phyloP scores from a whole-genome alignment of 2,329 filamentous ascomycete genomes.

The Alternaria viburni region DNA sequence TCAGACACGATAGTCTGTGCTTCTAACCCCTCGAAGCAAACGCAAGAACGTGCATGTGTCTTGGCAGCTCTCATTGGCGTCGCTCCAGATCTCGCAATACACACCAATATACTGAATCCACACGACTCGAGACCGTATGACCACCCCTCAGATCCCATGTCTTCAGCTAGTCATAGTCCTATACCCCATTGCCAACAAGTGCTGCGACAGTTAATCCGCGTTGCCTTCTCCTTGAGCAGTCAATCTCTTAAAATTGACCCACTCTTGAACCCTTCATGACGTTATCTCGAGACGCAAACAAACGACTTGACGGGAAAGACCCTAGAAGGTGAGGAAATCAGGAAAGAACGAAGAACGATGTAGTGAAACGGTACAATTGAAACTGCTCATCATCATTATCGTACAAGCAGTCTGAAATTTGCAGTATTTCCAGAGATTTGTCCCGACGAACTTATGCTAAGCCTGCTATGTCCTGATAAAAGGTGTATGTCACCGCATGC shows the following conservation, averaged over 20 bases:
- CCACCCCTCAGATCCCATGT: not conserved
- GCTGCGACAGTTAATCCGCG: not conserved
- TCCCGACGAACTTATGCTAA: not conserved
- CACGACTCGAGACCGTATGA: not conserved
- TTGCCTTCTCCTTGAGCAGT: not conserved
- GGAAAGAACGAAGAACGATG: not conserved
- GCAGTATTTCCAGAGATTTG: not conserved
- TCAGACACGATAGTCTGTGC: not conserved
- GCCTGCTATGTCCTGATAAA: not conserved
- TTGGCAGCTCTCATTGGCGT: not conserved
- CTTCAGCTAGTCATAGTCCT: not conserved
- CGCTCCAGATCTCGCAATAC: not conserved
- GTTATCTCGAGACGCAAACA: not conserved
- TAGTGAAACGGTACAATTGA: not conserved
- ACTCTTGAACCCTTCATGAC: not conserved
- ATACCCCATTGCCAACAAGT: not conserved
- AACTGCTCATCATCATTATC: not conserved
- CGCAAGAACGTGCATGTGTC: too few species aligned
- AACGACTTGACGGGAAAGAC: not conserved
- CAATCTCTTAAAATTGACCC: accelerated
- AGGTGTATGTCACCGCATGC: not conserved
- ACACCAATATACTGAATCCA: not conserved
- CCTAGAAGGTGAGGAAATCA: not conserved
- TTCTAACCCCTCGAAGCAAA: not conserved
- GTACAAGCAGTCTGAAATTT: not conserved